Conservation (phyloP, 345 rosid genomes). For the Eucalyptus cloeziana region DNA sequence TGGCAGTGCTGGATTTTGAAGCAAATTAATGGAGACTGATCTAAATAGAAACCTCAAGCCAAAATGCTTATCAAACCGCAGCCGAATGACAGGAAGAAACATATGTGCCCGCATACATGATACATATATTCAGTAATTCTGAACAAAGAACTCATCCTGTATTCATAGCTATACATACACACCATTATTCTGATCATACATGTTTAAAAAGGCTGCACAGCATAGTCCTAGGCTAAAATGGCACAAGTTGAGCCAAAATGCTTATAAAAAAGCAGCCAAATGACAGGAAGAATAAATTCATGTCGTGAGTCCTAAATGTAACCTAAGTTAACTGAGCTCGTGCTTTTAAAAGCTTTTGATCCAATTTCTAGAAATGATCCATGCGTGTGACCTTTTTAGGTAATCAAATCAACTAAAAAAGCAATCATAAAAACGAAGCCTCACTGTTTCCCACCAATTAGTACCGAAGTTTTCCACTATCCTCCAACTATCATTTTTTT, state of each 20-base stretch:
- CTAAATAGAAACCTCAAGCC: neutral
- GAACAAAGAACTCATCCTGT: neutral
- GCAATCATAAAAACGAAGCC: neutral
- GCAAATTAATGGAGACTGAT: neutral
- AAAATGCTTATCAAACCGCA: neutral
- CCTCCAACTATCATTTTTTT: neutral
- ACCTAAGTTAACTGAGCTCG: neutral
- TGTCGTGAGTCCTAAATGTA: neutral
- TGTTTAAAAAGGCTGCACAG: neutral
- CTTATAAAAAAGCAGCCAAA: neutral
- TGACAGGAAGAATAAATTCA: neutral
- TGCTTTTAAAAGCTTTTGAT: neutral
- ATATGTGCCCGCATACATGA: neutral
- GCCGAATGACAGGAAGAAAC: neutral
- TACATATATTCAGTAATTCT: neutral
- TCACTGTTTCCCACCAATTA: neutral
- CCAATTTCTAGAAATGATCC: neutral
- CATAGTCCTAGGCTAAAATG: neutral
- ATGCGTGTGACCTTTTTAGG: neutral
- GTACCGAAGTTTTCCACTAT: neutral
- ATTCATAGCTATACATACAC: neutral
- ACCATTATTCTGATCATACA: neutral
- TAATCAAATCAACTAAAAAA: neutral
- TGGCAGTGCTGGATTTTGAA: neutral
- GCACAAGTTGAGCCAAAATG: neutral